Conservation (phyloP, 208 protist species). For the Trypanosoma avium region DNA sequence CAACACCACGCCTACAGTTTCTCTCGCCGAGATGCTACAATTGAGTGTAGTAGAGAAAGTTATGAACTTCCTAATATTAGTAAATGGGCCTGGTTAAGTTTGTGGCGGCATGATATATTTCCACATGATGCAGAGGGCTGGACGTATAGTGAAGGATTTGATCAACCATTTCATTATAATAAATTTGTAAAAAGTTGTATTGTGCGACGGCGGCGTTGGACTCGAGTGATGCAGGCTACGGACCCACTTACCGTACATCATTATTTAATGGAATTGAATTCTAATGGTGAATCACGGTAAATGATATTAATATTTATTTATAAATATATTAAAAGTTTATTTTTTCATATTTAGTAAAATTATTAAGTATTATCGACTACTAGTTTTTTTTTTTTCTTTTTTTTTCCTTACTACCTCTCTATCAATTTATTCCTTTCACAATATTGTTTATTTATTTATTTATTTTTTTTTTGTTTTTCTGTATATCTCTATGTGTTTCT, state of each 20-base stretch:
- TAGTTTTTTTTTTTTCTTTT: too few relatives aligned
- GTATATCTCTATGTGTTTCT: too few relatives aligned
- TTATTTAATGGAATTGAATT: constrained; percentile 20
- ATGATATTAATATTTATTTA: too few relatives aligned
- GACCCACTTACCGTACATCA: constrained; percentile 47
- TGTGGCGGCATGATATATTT: constrained; percentile 49
- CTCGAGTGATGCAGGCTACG: constrained; percentile 54
- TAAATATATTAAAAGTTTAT: too few relatives aligned
- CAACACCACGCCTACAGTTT: constrained; percentile 34
- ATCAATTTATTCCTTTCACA: too few relatives aligned
- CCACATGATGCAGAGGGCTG: constrained; percentile 53
- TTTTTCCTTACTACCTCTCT: too few relatives aligned
- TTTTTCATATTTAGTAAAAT: too few relatives aligned
- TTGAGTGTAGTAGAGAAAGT: constrained; percentile 31
- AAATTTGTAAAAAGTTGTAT: constrained; percentile 17
- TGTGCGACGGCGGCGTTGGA: constrained; percentile 51
- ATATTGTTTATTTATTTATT: too few relatives aligned
- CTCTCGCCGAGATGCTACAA: constrained; percentile 30
- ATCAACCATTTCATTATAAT: constrained; percentile 25
- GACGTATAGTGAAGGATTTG: constrained; percentile 39
- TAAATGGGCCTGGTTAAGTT: constrained; percentile 51
- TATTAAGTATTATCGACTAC: too few relatives aligned
- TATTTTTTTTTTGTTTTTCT: too few relatives aligned
- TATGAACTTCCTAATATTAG: constrained; percentile 37
- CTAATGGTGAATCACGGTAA: too few relatives aligned